Percentiles rank a stretch among this genome's conserved stretches.
phyloP scores from a whole-genome alignment of 768 basidiomycete genomes.

The Lactarius sp. region DNA sequence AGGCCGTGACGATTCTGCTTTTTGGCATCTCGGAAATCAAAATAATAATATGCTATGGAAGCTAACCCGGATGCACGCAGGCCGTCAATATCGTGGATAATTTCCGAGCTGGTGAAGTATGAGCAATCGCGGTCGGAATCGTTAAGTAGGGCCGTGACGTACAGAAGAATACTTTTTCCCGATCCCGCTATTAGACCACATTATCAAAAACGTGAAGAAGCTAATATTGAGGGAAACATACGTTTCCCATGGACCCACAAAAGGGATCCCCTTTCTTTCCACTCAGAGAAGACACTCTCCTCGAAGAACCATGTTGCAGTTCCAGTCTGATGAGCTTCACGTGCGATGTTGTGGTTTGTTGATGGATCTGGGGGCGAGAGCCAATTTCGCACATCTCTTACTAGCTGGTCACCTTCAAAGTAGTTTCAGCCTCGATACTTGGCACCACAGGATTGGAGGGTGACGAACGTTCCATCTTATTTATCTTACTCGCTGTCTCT shows the following conservation, averaged over 20 bases:
- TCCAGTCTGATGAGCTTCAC: neutral
- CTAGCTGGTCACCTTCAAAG: neutral
- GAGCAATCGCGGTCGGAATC: neutral
- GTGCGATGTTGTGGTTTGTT: neutral
- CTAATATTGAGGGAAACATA: neutral
- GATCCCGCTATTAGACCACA: constrained; percentile 1
- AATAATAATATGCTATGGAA: constrained; percentile 2
- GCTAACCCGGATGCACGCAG: neutral
- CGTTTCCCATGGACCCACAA: constrained; percentile 17
- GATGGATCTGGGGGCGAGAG: constrained; percentile 6
- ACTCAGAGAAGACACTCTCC: neutral
- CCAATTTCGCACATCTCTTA: neutral
- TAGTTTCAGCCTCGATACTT: neutral
- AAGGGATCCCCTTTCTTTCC: neutral
- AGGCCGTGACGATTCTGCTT: too few species aligned
- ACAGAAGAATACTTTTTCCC: constrained; percentile 7
- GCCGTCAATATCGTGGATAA: neutral
- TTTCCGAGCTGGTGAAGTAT: neutral
- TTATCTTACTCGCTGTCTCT: neutral
- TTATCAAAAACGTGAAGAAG: neutral
- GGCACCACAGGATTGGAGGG: too few species aligned
- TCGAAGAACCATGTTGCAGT: constrained; percentile 5
- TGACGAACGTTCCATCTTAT: constrained; percentile 11
- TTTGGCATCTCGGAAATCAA: too few species aligned
- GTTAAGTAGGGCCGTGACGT: neutral